Percentiles rank a stretch among this genome's conserved stretches.
These are phyloP conservation scores for Zygosaccharomyces kombuchaensis DNA, from an alignment of 805 yeast species.

Conservation along the genomic window DNA sequence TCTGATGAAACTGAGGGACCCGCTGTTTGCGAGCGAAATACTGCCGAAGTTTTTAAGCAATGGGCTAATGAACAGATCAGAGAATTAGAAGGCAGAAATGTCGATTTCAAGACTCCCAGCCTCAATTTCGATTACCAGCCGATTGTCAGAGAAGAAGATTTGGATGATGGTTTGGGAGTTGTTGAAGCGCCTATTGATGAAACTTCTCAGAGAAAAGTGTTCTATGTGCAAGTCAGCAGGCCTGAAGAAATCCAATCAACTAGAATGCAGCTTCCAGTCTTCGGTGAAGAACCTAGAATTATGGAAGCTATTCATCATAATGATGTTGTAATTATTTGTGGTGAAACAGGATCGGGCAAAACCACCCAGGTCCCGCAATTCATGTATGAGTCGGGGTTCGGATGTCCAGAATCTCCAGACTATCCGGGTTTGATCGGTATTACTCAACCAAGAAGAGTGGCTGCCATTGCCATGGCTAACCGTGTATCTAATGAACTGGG, in stretches of 20 bases:
- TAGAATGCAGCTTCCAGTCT: constrained; percentile 79
- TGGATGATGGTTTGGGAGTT: constrained; percentile 63
- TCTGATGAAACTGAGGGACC: constrained; percentile 30
- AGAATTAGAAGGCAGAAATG: constrained; percentile 57
- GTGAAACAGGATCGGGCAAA: constrained; percentile 98
- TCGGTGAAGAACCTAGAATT: constrained; percentile 81
- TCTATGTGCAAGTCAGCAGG: constrained; percentile 64
- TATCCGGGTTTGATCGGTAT: constrained; percentile 94
- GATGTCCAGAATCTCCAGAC: constrained; percentile 47
- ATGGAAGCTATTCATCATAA: constrained; percentile 96
- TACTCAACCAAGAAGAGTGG: constrained; percentile 94
- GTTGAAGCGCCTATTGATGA: constrained; percentile 59
- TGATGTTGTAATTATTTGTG: constrained; percentile 86
- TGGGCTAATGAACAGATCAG: constrained; percentile 84
- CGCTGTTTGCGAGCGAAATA: constrained; percentile 25
- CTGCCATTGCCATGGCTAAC: constrained; percentile 86
- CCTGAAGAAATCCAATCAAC: constrained; percentile 58
- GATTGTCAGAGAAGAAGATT: constrained; percentile 63
- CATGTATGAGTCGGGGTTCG: constrained; percentile 88
- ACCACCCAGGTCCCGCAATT: constrained; percentile 98
- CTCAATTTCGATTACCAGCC: constrained; percentile 49
- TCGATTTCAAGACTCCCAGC: constrained; percentile 48
- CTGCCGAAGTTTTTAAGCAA: constrained; percentile 65
- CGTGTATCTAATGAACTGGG: constrained; percentile 78
- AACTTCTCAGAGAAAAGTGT: constrained; percentile 48